Base-by-base conservation (phyloP, 495 filamentous ascomycete genomes). In the Achaetomiella virescens region DNA sequence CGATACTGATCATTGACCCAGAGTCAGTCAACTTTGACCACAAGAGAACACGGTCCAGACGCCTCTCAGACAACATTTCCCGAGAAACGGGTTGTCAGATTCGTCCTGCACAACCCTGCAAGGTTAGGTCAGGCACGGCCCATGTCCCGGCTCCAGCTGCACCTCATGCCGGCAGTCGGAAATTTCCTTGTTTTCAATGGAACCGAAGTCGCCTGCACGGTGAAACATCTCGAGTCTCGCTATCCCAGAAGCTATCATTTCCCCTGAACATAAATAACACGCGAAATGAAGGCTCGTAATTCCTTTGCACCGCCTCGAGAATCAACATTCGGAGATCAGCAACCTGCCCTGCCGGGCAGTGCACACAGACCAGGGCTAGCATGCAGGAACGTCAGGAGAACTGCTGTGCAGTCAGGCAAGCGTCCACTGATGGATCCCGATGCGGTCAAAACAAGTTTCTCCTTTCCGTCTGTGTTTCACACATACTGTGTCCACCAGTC, bases 271-370 rank as follows among this genome's bases (percentile, higher is more conserved):
- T 40, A 17, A 37, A 21, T 27, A 25, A 40, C 48, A 51, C 33
- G 35, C 47, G 48, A 51, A 22, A 51, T 51, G 48, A 25, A 20
- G 35, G 10, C 35, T 36, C 36, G 48, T 51, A 31, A 38, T 40
- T 20, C 38, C 22, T 3, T 15, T 40, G 48, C 35, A 51, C 48
- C 38, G 35, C 48, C 48, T 17, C 38, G 9, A 27, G 47, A 11
- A 24, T 21, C 20, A 9, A 44, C 42, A 25, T 14, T 21, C 48
- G 40, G 31, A 11, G 48, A 51, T 51, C 35, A 9, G 35, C 48
- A 12, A 45, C 27, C 27, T 31, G 27, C 27, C 27, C 27, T n/a
- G n/a, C n/a, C n/a, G 18, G 11, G 1, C 21, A 25, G 35, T 33
- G n/a, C 8, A 11, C 40, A 43, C 40, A 8, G 27, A 15, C 22